Base-by-base conservation (phyloP, 768 basidiomycete species). In the Mycena latifolia region DNA sequence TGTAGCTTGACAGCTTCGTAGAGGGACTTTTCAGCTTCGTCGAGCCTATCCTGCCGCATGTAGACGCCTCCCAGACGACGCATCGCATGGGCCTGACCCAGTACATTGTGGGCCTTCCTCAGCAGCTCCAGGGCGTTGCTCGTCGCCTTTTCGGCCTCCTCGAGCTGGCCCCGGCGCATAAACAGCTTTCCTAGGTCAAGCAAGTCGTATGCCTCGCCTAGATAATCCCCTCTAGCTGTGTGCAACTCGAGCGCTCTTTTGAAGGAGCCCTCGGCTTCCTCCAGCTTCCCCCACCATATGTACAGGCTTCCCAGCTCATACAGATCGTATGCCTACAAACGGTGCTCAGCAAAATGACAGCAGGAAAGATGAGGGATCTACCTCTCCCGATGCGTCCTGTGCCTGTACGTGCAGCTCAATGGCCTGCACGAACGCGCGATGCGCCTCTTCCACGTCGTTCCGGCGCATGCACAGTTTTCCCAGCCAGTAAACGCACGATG, bases 21-120 rank as follows among this genome's bases (percentile, higher is more conserved):
- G 14, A 71, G 60, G 15, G 65, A 58, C 54, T 55, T 25, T 47
- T 74, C 67, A 1, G 73, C 73, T 50, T 70, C 69, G 10, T 67
- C 65, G 33, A 72, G 55, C 47, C 70, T 47, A 18, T 66, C 56
- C 39, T 66, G 68, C 29, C 62, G 63, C 54, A 72, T 46, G 51
- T 69, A 69, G 1, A 72, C 63, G 3, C 65, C 63, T 43, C 67
- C 73, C 10, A 72, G 61, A 15, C 64, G 47, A 15, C 47, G 51
- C 37, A 66, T 18, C 10, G 67, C 70, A 45, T 70, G 55, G 29
- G 61, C 73, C 45, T 71, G 46, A 0, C 69, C 71, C 2, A 56
- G 29, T n/a, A 66, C 60, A 61, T 67, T 41, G 9, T 63, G 50
- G 1, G 51, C 51, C 48, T 29, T 18, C 28, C 50, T 47, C 37